Evolutionary conservation across 2,329 filamentous ascomycete species (phyloP).

Genomic region (Rhynchosporium secalis): DNA sequence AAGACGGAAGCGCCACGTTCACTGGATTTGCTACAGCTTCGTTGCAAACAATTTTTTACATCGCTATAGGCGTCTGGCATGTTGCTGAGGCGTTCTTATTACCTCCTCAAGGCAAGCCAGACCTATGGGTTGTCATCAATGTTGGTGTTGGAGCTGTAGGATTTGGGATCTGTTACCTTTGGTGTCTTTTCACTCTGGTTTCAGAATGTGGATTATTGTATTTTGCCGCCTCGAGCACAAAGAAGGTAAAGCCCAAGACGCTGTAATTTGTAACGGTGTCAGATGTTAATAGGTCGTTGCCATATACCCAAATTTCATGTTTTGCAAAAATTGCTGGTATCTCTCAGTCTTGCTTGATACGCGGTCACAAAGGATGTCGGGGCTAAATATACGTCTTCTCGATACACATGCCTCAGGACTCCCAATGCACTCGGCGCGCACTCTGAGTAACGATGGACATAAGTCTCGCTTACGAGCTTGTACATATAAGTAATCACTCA

Average conservation of each 20-base stretch:
- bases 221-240: slow-evolving; percentile 26
- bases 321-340: background rate
- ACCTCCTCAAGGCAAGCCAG: slow-evolving; percentile 77
- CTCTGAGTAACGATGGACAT: too few relatives aligned
- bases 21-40: slow-evolving; percentile 60
- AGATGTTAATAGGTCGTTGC: slow-evolving; percentile 28
- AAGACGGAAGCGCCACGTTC: slow-evolving; percentile 48
- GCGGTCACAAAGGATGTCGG: too few relatives aligned
- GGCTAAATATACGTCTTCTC: too few relatives aligned
- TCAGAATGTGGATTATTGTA: slow-evolving; percentile 50
- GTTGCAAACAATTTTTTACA: slow-evolving; percentile 75
- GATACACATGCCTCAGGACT: too few relatives aligned
- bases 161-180: slow-evolving; percentile 85
- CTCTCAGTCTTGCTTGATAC: too few relatives aligned
- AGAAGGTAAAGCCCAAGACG: slow-evolving; percentile 33
- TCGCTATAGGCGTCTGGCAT: slow-evolving; percentile 80
- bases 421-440: too few relatives aligned
- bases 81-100: slow-evolving; percentile 65
- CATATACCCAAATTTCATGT: slow-evolving; percentile 31
- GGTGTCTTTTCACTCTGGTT: slow-evolving; percentile 74
- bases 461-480: too few relatives aligned
- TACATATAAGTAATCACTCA: too few relatives aligned
- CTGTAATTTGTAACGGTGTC: slow-evolving; percentile 16
- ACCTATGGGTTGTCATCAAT: slow-evolving; percentile 92
- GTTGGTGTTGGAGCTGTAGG: slow-evolving; percentile 82